Evolutionary conservation across 345 rosid genomes (phyloP).

Genomic region (Hibiscus syriacus): DNA sequence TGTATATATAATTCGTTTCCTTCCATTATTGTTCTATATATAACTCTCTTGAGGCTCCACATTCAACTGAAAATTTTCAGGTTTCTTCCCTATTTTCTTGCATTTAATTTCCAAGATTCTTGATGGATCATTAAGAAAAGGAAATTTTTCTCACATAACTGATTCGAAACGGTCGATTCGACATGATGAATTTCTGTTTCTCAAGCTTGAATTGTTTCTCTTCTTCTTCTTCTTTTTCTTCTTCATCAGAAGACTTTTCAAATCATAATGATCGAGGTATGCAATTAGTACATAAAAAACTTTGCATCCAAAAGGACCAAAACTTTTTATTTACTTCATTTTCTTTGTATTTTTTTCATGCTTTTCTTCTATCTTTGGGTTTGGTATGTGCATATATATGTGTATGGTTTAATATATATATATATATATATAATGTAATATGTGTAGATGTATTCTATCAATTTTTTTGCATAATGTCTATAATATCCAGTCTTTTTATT

Average conservation of each 20-base stretch:
- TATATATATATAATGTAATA: not conserved
- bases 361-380: not conserved
- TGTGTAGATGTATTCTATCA: not conserved
- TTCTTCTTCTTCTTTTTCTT: not conserved
- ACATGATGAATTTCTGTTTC: not conserved
- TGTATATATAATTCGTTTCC: not conserved
- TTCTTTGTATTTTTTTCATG: not conserved
- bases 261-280: not conserved
- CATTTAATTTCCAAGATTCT: not conserved
- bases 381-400: not conserved
- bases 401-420: not conserved
- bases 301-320: too few relatives aligned
- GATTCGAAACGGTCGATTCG: not conserved
- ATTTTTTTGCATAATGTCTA: too few relatives aligned
- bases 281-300: not conserved
- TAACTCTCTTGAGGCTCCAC: not conserved
- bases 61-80: not conserved
- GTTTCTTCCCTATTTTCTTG: not conserved
- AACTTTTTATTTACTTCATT: too few relatives aligned
- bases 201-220: not conserved
- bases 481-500: too few relatives aligned
- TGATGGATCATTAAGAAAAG: not conserved
- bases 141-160: not conserved
- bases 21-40: not conserved
- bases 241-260: not conserved